Evolutionary conservation across 2,329 filamentous ascomycete genomes (phyloP).

Genomic region (Leptographium lundbergii): DNA sequence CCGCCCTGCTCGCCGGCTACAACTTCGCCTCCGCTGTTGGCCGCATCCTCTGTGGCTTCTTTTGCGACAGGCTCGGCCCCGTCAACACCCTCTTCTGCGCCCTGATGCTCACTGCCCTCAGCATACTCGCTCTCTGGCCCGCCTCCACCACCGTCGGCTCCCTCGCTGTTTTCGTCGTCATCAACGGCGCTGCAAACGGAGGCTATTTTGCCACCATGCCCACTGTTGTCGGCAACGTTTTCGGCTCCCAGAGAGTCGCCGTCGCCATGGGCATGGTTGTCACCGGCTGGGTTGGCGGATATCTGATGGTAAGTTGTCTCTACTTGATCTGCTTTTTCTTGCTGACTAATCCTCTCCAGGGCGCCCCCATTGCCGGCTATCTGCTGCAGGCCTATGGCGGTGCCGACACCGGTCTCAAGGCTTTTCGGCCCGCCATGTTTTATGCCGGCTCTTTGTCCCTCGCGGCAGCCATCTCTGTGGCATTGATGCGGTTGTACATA

Average conservation of each 20-base stretch:
- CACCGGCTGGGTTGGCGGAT: conserved; percentile 47
- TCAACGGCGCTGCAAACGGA: conserved; percentile 49
- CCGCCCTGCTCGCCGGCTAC: conserved; percentile 47
- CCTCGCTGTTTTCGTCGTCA: conserved; percentile 40
- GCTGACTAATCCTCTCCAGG: conserved; percentile 18
- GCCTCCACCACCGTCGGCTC: conserved; percentile 40
- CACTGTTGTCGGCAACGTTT: conserved; percentile 46
- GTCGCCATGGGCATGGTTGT: conserved; percentile 51
- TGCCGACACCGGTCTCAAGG: conserved; percentile 31
- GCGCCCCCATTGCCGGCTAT: conserved; percentile 47
- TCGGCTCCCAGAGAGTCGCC: conserved; percentile 39
- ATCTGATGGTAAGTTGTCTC: conserved; percentile 28
- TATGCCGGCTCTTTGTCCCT: conserved; percentile 43
- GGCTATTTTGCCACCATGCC: conserved; percentile 53
- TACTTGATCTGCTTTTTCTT: background rate
- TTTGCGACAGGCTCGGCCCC: conserved; percentile 40
- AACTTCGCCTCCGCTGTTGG: conserved; percentile 48
- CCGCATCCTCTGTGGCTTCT: conserved; percentile 38
- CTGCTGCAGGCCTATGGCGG: conserved; percentile 43
- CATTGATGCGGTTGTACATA: conserved; percentile 29
- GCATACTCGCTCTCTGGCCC: conserved; percentile 50
- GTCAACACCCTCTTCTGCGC: conserved; percentile 41
- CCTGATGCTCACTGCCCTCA: conserved; percentile 38
- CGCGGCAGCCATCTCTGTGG: conserved; percentile 28
- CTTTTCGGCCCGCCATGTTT: conserved; percentile 49